Evolutionary conservation across 208 protist species (phyloP), one percentile per base, ranked within the genome.

Genomic region (Trypanosomatidae sp.): DNA sequence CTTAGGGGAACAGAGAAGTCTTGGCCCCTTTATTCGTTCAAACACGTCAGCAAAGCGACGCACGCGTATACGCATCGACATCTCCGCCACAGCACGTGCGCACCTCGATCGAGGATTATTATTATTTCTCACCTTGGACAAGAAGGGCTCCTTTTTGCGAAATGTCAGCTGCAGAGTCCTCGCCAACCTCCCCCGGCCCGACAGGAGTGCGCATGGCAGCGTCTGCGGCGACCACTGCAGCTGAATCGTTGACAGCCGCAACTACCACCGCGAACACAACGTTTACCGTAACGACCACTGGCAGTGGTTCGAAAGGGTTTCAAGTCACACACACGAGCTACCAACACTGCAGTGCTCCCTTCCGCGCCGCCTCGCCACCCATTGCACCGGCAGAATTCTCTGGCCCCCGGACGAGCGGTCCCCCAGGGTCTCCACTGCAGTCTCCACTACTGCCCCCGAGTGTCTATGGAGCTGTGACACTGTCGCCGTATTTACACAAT

Each of bases 281-380:
- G 49, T 9, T 39, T 36, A 8, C 47, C 19, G 28, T 33, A 28
- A 50, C 62, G 17, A 13, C 22, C 2, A n/a, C 25, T 4, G 19
- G 8, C 30, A 59, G n/a, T 53, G 47, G 52, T 17, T n/a, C 66
- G 8, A 79, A 74, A 53, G 69, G 75, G 10, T 79, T 79, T 30
- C 60, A 66, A 50, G 75, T 83, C 8, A 83, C 79, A 30, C 79
- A 83, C 74, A 83, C 79, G 9, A 79, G 74, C 47, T 79, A 79
- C 60, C 69, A 71, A 43, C 69, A 74, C 17, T 62, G 69, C 53
- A 79, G 43, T 6, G 62, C 69, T 13, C 75, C 69, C 3, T 74
- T 76, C 19, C 62, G 41, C n/a, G 12, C 66, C 55, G 15, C 49
- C 56, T 68, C 69, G 33, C 72, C 59, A 49, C 50, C 62, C 13